A percentile compares a stretch with the other conserved stretches of the same genome.
phyloP scores from a whole-genome alignment of 2,329 filamentous ascomycete genomes.

The Scortechinia acanthostroma region DNA sequence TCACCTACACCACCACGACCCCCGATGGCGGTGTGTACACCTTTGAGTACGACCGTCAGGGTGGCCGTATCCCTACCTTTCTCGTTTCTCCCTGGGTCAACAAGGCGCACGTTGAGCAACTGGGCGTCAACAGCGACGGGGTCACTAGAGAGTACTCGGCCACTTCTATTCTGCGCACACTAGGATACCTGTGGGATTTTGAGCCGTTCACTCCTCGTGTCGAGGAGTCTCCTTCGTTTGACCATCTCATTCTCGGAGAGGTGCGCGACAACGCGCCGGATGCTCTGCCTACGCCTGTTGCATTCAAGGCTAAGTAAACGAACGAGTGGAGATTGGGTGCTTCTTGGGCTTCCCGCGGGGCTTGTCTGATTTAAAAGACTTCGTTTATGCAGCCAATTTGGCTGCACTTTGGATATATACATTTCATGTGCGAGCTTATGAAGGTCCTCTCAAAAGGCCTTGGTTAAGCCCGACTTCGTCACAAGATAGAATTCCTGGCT shows the following conservation, averaged over 20 bases:
- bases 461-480: no score
- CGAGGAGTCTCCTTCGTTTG: constrained; percentile 26
- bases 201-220: constrained; percentile 25
- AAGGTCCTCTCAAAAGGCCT: no score
- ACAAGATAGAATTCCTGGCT: no score
- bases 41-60: constrained; percentile 24
- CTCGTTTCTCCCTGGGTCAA: constrained; percentile 28
- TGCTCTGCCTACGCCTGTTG: background rate
- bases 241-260: constrained; percentile 5
- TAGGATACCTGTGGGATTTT: constrained; percentile 31
- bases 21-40: constrained; percentile 19
- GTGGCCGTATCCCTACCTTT: constrained; percentile 25
- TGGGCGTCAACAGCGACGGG: constrained; percentile 21
- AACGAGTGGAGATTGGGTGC: no score
- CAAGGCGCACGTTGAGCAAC: constrained; percentile 23
- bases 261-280: background rate
- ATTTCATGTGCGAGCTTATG: no score
- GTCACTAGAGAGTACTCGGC: constrained; percentile 27
- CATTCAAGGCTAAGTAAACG: no score
- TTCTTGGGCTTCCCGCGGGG: no score
- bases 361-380: no score
- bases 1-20: constrained; percentile 17
- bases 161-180: constrained; percentile 30
- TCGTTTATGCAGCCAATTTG: no score
- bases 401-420: no score